Conservation (phyloP, 148 eudicot genomes). For the Persicaria tinctoria region DNA sequence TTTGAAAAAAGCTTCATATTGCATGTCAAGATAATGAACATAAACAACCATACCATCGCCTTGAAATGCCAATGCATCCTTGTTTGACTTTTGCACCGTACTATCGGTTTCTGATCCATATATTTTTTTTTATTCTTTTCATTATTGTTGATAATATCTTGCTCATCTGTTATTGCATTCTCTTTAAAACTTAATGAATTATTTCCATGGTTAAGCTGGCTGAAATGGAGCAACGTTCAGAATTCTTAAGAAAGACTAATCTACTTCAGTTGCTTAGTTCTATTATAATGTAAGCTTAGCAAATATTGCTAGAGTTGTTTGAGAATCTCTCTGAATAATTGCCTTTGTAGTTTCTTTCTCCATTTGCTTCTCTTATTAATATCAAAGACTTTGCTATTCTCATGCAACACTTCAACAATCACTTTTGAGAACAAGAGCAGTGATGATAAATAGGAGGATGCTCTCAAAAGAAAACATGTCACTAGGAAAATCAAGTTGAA, state of each 20-base stretch:
- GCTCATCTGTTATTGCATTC: neutral
- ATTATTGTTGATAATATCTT: neutral
- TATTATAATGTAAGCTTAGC: constrained; percentile 50
- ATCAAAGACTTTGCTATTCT: too few species aligned
- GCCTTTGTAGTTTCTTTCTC: neutral
- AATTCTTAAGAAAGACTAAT: constrained; percentile 61
- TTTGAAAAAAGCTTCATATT: too few species aligned
- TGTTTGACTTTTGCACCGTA: neutral
- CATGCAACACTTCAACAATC: too few species aligned
- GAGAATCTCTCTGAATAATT: neutral
- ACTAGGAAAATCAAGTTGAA: too few species aligned
- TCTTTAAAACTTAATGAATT: neutral
- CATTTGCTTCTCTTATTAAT: neutral
- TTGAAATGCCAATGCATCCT: neutral
- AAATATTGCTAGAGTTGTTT: neutral
- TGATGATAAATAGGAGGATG: too few species aligned
- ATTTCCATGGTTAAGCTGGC: constrained; percentile 48
- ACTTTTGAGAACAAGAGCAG: too few species aligned
- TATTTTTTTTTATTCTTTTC: neutral
- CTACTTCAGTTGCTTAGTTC: constrained; percentile 61
- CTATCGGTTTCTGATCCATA: neutral
- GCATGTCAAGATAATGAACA: too few species aligned
- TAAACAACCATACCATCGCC: neutral
- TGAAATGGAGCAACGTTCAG: constrained; percentile 64
- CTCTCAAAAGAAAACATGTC: too few species aligned